Percentiles rank a stretch among this genome's conserved stretches.
Conservation (phyloP, 352 stramenopile genomes). For the Globisporangium echinulatum region DNA sequence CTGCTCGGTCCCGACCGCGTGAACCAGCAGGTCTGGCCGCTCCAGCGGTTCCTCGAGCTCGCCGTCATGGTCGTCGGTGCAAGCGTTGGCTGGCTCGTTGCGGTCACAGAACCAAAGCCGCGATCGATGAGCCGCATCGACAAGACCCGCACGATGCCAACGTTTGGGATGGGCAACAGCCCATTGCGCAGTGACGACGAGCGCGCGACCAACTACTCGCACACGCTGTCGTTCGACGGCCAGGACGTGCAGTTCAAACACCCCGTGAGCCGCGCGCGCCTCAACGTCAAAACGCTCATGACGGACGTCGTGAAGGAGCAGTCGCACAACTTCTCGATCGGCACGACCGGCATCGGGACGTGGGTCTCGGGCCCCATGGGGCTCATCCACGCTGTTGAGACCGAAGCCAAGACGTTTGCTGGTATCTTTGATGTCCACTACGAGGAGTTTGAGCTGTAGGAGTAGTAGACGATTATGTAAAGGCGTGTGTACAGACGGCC, state of each 20-base stretch:
- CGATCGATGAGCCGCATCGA: slow-evolving; percentile 71
- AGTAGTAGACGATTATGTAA: background rate
- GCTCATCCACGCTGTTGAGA: slow-evolving; percentile 73
- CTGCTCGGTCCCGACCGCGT: slow-evolving; percentile 45
- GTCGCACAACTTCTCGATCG: slow-evolving; percentile 78
- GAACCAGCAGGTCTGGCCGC: slow-evolving; percentile 78
- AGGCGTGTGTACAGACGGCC: background rate
- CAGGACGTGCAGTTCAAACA: slow-evolving; percentile 75
- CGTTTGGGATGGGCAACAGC: slow-evolving; percentile 19
- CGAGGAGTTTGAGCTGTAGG: slow-evolving; percentile 87
- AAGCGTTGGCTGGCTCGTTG: slow-evolving; percentile 50
- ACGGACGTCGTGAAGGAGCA: slow-evolving; percentile 80
- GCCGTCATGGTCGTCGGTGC: slow-evolving; percentile 66
- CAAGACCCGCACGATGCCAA: slow-evolving; percentile 53
- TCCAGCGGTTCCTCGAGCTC: slow-evolving; percentile 75
- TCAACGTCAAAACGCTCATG: slow-evolving; percentile 77
- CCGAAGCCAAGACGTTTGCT: slow-evolving; percentile 63
- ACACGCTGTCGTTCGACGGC: slow-evolving; percentile 73
- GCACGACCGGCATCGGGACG: slow-evolving; percentile 72
- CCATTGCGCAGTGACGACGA: slow-evolving; percentile 35
- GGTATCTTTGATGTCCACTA: slow-evolving; percentile 87
- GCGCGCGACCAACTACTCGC: slow-evolving; percentile 52
- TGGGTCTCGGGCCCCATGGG: slow-evolving; percentile 81
- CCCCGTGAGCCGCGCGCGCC: slow-evolving; percentile 51
- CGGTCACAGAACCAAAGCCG: slow-evolving; percentile 56